phyloP scores from a whole-genome alignment of 78 protist species.

The Carpediemonas membranifera region DNA sequence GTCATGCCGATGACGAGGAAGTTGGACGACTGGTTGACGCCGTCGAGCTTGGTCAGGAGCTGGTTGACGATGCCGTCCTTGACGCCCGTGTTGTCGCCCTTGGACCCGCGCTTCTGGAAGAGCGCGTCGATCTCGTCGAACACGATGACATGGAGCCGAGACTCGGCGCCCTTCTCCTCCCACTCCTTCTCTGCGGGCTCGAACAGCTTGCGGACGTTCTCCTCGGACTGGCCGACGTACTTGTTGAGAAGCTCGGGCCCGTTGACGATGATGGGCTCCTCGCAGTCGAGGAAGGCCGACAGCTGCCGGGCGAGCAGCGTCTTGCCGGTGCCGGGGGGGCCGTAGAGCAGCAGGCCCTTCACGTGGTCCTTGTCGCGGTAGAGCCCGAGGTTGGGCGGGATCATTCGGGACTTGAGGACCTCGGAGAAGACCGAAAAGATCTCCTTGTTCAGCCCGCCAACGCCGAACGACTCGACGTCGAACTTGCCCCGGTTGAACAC shows the following conservation, averaged over 20 bases:
- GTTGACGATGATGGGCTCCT: constrained; percentile 87
- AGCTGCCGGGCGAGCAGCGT: constrained; percentile 63
- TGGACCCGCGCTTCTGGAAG: constrained; percentile 54
- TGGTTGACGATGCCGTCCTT: constrained; percentile 81
- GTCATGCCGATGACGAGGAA: constrained; percentile 89
- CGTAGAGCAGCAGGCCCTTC: constrained; percentile 63
- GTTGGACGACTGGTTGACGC: constrained; percentile 49
- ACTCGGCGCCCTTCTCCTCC: constrained; percentile 34
- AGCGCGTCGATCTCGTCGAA: constrained; percentile 98
- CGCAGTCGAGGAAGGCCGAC: constrained; percentile 37
- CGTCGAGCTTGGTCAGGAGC: constrained; percentile 88
- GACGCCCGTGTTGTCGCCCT: constrained; percentile 30
- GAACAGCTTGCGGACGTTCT: constrained; percentile 76
- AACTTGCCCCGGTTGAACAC: no score
- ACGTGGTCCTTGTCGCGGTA: no score
- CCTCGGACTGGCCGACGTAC: constrained; percentile 96
- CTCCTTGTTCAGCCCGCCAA: no score
- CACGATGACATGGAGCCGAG: constrained; percentile 91
- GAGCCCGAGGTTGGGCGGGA: no score
- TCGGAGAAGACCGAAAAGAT: no score
- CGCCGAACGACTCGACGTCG: no score
- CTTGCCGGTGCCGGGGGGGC: constrained; percentile 99
- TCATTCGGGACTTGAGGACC: no score
- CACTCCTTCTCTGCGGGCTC: constrained; percentile 56
- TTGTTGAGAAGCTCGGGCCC: constrained; percentile 97